Conservation (phyloP, 441 rosid species). For the Arabidopsis hybrid region DNA sequence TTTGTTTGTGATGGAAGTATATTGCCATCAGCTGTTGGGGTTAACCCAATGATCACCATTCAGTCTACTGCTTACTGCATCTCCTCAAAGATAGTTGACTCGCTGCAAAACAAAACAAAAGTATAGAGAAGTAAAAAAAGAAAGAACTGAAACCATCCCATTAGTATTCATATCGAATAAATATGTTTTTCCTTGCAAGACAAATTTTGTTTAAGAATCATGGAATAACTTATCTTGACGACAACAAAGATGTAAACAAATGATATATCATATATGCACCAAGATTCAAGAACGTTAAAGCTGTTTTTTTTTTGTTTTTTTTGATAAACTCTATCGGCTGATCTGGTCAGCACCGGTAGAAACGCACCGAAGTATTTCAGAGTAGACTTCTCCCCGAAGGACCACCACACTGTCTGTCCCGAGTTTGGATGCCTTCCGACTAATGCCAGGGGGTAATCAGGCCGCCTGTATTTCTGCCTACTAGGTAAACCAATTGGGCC, state of each 20-base stretch:
- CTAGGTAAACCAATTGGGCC: no score
- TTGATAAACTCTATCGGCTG: neutral
- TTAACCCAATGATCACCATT: slow-evolving; percentile 87
- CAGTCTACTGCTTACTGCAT: slow-evolving; percentile 76
- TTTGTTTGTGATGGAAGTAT: slow-evolving; percentile 79
- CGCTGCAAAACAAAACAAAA: slow-evolving; percentile 6
- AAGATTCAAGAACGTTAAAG: neutral
- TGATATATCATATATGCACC: neutral
- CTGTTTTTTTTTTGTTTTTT: no score
- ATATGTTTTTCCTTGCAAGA: neutral
- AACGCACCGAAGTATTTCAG: no score
- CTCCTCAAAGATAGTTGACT: slow-evolving; percentile 56
- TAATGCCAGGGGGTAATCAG: no score
- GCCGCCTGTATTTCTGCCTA: no score
- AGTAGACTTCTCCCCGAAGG: no score
- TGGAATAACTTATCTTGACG: neutral
- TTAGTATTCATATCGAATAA: neutral
- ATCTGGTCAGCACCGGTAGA: neutral
- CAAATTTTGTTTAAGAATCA: neutral
- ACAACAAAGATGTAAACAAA: neutral
- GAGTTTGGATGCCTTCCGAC: no score
- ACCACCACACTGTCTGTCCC: no score
- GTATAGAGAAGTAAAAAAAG: neutral
- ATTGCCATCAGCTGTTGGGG: slow-evolving; percentile 70
- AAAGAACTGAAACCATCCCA: neutral